phyloP scores from a whole-genome alignment of 1,284 basidiomycete species.

The Sanguinoderma infundibulare region DNA sequence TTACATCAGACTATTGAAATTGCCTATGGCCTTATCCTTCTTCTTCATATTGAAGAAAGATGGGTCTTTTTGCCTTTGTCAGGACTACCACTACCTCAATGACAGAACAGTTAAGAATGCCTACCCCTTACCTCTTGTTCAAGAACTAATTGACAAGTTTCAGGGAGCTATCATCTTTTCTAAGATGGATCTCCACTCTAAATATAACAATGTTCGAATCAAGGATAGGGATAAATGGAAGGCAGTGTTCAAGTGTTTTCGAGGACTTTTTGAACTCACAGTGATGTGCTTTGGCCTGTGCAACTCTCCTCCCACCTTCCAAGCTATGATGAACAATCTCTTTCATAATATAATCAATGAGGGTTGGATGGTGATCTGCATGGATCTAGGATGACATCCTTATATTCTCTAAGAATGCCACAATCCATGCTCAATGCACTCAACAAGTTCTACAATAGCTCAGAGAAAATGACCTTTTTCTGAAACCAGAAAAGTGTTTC shows the following conservation, averaged over 20 bases:
- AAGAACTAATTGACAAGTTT: no score
- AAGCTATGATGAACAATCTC: neutral
- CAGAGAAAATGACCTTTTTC: neutral
- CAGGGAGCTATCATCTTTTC: neutral
- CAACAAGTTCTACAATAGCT: neutral
- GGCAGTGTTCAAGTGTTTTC: conserved; percentile 2
- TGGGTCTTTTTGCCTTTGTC: conserved; percentile 16
- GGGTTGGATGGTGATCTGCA: neutral
- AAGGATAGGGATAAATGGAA: conserved; percentile 9
- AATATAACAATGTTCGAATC: conserved; percentile 6
- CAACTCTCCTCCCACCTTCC: conserved; percentile 19
- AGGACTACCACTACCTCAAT: neutral
- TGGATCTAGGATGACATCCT: conserved; percentile 17
- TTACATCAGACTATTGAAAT: conserved; percentile 34
- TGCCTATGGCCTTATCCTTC: conserved; percentile 30
- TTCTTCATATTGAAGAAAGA: conserved; percentile 34
- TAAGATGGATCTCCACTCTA: neutral
- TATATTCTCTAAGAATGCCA: neutral
- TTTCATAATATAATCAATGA: neutral
- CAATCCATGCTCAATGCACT: neutral
- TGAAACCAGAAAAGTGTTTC: conserved; percentile 1
- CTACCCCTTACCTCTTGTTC: neutral
- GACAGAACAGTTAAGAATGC: neutral
- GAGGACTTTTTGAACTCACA: conserved; percentile 4
- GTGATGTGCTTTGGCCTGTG: conserved; percentile 9